Conservation (phyloP, 306 rosid species). For the Corylus heterophylla region DNA sequence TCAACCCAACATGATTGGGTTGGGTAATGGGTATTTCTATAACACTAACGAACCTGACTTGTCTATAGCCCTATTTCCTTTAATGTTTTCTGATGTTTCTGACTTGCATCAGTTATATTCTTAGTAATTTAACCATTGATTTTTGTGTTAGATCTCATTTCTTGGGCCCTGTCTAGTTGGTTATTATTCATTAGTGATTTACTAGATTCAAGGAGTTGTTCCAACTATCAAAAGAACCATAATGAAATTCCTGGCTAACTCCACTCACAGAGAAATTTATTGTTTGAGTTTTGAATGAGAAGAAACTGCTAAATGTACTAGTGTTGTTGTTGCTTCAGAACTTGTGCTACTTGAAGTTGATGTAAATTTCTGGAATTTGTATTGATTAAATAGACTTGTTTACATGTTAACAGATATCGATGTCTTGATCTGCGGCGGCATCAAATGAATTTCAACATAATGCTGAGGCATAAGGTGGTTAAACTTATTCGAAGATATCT, state of each 20-base stretch:
- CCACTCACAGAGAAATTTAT: not conserved
- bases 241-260: not conserved
- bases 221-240: not conserved
- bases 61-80: not conserved
- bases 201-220: not conserved
- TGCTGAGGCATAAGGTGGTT: constrained; percentile 83
- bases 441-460: constrained; percentile 80
- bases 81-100: not conserved
- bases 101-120: not conserved
- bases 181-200: not conserved
- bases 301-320: not conserved
- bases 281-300: not conserved
- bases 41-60: not conserved
- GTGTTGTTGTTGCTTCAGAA: not conserved
- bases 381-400: constrained; percentile 21
- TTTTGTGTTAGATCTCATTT: not conserved
- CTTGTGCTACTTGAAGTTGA: not conserved
- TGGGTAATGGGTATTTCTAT: not conserved
- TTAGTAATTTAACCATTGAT: not conserved
- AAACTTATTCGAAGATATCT: constrained; percentile 83
- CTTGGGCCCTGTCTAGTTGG: not conserved
- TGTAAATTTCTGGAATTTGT: constrained; percentile 19
- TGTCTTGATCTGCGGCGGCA: constrained; percentile 86
- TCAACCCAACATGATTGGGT: not conserved
- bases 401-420: constrained; percentile 62